Evolutionary conservation across 306 rosid species (phyloP).

Genomic region (Adenanthera pavonina): DNA sequence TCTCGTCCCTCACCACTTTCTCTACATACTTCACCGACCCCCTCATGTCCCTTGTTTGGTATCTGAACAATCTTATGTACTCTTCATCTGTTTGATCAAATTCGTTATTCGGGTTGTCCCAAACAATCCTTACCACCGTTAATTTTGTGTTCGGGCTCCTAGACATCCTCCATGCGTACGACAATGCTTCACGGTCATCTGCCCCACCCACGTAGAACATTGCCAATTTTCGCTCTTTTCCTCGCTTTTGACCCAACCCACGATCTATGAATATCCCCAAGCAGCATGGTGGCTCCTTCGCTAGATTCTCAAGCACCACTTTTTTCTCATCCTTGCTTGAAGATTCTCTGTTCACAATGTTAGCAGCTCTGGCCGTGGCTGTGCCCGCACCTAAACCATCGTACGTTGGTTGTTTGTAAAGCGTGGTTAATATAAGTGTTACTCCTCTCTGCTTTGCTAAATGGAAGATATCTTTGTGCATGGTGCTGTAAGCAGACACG

Average conservation of each 20-base stretch:
- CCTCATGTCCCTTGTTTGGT: neutral
- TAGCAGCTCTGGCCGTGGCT: slow-evolving; percentile 49
- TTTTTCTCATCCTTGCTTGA: slow-evolving; percentile 40
- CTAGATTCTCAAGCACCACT: slow-evolving; percentile 40
- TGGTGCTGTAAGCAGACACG: slow-evolving; percentile 40
- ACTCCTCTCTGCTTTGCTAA: slow-evolving; percentile 35
- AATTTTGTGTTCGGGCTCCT: slow-evolving; percentile 22
- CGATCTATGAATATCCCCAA: slow-evolving; percentile 47
- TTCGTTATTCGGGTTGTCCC: slow-evolving; percentile 43
- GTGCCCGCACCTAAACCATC: slow-evolving; percentile 46
- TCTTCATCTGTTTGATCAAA: slow-evolving; percentile 37
- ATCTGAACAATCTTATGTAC: slow-evolving; percentile 18
- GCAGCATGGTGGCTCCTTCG: slow-evolving; percentile 36
- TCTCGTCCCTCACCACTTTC: slow-evolving; percentile 46
- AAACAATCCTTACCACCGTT: slow-evolving; percentile 49
- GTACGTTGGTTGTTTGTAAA: slow-evolving; percentile 49
- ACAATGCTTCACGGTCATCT: slow-evolving; percentile 52
- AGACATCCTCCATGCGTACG: slow-evolving; percentile 57
- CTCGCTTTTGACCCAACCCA: slow-evolving; percentile 7
- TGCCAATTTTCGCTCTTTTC: slow-evolving; percentile 27
- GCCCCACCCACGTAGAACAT: slow-evolving; percentile 46
- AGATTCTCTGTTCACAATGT: slow-evolving; percentile 44
- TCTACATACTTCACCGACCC: slow-evolving; percentile 40
- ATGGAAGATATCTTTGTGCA: slow-evolving; percentile 50
- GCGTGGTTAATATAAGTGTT: slow-evolving; percentile 36